Evolutionary conservation across 345 rosid species (phyloP).

Genomic region (Tarenaya hassleriana): DNA sequence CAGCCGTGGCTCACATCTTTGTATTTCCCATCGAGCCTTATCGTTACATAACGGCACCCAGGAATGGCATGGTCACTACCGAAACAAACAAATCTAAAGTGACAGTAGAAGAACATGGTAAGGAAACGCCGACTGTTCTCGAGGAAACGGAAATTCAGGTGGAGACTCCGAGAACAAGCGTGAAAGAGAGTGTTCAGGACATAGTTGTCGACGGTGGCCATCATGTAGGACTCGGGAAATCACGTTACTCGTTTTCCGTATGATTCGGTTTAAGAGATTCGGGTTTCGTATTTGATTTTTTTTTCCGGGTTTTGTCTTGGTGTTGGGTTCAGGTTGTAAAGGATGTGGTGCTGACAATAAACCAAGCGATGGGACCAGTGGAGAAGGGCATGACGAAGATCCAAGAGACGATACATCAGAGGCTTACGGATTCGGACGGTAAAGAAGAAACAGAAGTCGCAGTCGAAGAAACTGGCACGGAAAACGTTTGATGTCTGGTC

Average conservation of each 20-base stretch:
- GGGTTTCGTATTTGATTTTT: not conserved
- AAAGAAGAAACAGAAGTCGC: constrained; percentile 33
- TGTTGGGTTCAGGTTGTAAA: constrained; percentile 46
- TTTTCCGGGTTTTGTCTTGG: too few relatives aligned
- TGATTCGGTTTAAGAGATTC: not conserved
- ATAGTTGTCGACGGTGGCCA: constrained; percentile 81
- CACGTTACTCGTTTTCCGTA: not conserved
- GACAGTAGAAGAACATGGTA: constrained; percentile 31
- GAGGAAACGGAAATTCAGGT: constrained; percentile 46
- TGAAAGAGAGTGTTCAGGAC: constrained; percentile 76
- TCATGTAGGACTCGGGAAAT: constrained; percentile 29
- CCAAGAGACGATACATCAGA: constrained; percentile 54
- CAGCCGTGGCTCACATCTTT: constrained; percentile 70
- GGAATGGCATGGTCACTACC: constrained; percentile 31
- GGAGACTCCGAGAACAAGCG: constrained; percentile 72
- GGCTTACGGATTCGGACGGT: constrained; percentile 28
- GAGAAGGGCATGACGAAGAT: constrained; percentile 81
- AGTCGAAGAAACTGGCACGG: constrained; percentile 14
- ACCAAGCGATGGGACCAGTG: constrained; percentile 82
- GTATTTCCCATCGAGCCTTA: constrained; percentile 70
- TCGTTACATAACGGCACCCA: constrained; percentile 35
- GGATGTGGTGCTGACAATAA: constrained; percentile 77
- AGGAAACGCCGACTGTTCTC: constrained; percentile 29
- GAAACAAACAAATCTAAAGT: constrained; percentile 38
- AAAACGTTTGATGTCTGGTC: too few relatives aligned